These are phyloP conservation scores for Thymus mandschuricus DNA, from an alignment of 257 asterid species.

Conservation along the genomic window DNA sequence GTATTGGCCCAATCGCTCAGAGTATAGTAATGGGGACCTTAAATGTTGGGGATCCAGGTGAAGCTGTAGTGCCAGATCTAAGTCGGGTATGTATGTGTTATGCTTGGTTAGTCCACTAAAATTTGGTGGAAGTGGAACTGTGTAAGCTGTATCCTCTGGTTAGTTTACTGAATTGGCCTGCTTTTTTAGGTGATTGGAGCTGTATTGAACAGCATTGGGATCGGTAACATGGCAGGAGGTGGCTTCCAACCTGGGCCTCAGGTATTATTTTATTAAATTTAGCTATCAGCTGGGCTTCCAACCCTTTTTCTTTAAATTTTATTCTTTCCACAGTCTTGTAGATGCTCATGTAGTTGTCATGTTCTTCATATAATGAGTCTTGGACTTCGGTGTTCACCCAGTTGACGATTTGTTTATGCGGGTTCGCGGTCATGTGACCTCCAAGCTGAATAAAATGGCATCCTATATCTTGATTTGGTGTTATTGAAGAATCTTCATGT, in stretches of 20 bases:
- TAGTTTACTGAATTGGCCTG: slow-evolving; percentile 20
- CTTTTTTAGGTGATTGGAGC: slow-evolving; percentile 80
- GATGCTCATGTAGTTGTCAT: not conserved
- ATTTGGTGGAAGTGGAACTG: slow-evolving; percentile 15
- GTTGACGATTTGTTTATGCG: not conserved
- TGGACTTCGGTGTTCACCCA: not conserved
- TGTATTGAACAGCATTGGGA: slow-evolving; percentile 75
- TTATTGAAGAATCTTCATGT: not conserved
- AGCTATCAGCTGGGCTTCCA: not conserved
- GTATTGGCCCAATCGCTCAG: slow-evolving; percentile 80
- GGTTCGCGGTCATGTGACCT: slow-evolving; percentile 2
- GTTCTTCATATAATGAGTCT: slow-evolving; percentile 4
- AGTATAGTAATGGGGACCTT: slow-evolving; percentile 83
- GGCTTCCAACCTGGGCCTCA: slow-evolving; percentile 64
- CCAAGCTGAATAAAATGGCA: not conserved
- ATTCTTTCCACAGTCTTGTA: slow-evolving; percentile 6
- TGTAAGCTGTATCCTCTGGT: not conserved
- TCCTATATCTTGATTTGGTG: slow-evolving; percentile 1
- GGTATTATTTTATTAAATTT: slow-evolving; percentile 45
- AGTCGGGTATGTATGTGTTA: slow-evolving; percentile 63
- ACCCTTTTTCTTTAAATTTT: not conserved
- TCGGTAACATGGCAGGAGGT: slow-evolving; percentile 66
- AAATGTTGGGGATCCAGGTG: slow-evolving; percentile 88
- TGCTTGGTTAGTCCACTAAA: slow-evolving; percentile 5
- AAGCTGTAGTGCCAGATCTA: slow-evolving; percentile 66